Evolutionary conservation across 2,329 filamentous ascomycete species (phyloP), one percentile per base, ranked within the genome.

Genomic region (Claviceps maximensis): DNA sequence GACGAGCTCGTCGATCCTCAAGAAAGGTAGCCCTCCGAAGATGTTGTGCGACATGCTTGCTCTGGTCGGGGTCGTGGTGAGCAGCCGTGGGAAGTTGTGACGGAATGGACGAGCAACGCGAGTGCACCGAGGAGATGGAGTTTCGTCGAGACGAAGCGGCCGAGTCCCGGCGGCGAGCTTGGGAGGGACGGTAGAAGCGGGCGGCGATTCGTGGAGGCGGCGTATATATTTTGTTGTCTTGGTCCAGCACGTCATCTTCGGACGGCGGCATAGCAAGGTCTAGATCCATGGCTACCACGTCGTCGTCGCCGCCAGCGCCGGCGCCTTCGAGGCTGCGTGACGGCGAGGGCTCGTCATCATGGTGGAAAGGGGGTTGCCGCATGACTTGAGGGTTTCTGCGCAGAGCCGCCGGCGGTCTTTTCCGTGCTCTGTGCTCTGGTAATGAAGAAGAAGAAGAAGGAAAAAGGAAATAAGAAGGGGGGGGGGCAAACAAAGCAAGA

Each of bases 121-220:
- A 87, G 55, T 87, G 85, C 25, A 76, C 80, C 1, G 86, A 90
- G 4, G 86, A 89, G 31, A 89, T 79, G 54, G 86, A 89, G 69
- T 89, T 89, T 56, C 86, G 82, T 58, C 86, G 83, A 31, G 86
- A 89, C 1, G 86, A 89, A 25, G 86, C 80, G 15, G 86, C 85
- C 25, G 86, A 89, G 54, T 84, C 83, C 66, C 84, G 87, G 60
- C 84, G 82, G 59, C 84, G 82, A 57, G 75, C 78, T 58, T 81
- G 80, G 4, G 74, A 79, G 38, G 77, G 79, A 56, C 82, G 78
- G 68, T 87, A 87, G 72, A 91, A 88, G 58, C 86, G 84, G 52
- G 86, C 86, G 60, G 86, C 86, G 63, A 90, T 84, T 63, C 83
- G 84, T 31, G 86, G 82, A 51, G 87, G 87, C 47, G 86, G 86